Conservation (phyloP, 2,329 filamentous ascomycete species). For the Fusarium sublunatum region DNA sequence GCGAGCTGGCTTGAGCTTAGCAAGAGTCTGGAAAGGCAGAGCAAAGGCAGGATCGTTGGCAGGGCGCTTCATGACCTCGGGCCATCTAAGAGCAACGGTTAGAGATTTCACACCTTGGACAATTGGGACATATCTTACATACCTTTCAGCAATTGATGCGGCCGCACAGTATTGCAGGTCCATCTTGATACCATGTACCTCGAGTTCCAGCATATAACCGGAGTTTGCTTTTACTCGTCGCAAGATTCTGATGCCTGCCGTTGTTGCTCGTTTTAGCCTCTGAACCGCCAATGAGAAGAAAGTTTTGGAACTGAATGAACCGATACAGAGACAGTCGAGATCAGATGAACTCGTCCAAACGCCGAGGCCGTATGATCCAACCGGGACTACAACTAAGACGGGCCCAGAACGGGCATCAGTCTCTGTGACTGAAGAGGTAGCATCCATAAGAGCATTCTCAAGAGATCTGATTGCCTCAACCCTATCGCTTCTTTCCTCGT, state of each 20-base stretch:
- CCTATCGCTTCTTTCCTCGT: constrained; percentile 56
- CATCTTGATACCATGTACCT: constrained; percentile 66
- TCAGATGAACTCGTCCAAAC: constrained; percentile 71
- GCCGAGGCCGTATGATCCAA: constrained; percentile 74
- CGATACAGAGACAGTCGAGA: constrained; percentile 74
- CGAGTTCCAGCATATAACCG: constrained; percentile 73
- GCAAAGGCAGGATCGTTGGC: constrained; percentile 65
- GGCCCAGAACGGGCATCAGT: constrained; percentile 37
- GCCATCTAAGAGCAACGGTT: constrained; percentile 52
- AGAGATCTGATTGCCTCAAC: constrained; percentile 60
- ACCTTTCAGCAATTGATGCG: constrained; percentile 63
- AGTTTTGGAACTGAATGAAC: constrained; percentile 67
- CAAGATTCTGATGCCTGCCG: constrained; percentile 60
- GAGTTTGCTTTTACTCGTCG: constrained; percentile 68
- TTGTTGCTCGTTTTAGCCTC: constrained; percentile 61
- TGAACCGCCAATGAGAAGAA: constrained; percentile 71
- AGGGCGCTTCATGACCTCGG: constrained; percentile 59
- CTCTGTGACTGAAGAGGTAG: constrained; percentile 26
- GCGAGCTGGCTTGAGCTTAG: constrained; percentile 72
- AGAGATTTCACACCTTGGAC: not conserved
- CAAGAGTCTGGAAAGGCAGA: constrained; percentile 65
- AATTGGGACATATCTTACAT: constrained; percentile 7
- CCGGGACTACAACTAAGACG: constrained; percentile 64
- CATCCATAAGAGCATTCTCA: constrained; percentile 55
- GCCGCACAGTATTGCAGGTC: constrained; percentile 76